A percentile compares a stretch with the other conserved stretches of the same genome.
These are phyloP conservation scores for Ceratocystis destructans DNA, from an alignment of 2,329 filamentous ascomycete genomes.

Conservation along the genomic window DNA sequence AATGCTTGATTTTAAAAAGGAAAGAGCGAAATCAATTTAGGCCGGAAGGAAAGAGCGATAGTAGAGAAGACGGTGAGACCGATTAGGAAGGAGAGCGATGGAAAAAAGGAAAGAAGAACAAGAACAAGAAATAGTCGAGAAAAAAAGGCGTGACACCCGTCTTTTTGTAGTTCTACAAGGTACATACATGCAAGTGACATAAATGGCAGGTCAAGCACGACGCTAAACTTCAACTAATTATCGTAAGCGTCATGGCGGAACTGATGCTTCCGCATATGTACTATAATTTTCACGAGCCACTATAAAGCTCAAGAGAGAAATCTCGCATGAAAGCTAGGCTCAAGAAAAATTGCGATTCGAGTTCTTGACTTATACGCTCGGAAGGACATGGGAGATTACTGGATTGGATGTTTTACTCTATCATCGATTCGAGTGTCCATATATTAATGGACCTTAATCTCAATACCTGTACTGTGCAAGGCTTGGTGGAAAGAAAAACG, in stretches of 20 bases:
- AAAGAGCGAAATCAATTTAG: neutral
- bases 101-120: slow-evolving; percentile 3
- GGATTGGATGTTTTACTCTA: neutral
- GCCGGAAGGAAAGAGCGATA: neutral
- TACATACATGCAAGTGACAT: neutral
- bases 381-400: neutral
- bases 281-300: no score
- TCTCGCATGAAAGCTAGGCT: neutral
- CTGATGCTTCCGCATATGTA: neutral
- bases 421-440: neutral
- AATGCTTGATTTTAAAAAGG: neutral
- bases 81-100: neutral
- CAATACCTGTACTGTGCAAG: neutral
- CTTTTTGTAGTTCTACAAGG: slow-evolving; percentile 4
- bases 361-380: neutral
- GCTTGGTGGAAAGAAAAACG: neutral
- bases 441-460: neutral
- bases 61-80: neutral
- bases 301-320: neutral
- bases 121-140: neutral
- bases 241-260: neutral
- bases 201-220: neutral
- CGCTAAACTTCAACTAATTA: neutral
- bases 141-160: neutral
- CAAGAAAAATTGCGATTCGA: neutral